phyloP scores from a whole-genome alignment of 257 asterid species.

The Catharanthus roseus region DNA sequence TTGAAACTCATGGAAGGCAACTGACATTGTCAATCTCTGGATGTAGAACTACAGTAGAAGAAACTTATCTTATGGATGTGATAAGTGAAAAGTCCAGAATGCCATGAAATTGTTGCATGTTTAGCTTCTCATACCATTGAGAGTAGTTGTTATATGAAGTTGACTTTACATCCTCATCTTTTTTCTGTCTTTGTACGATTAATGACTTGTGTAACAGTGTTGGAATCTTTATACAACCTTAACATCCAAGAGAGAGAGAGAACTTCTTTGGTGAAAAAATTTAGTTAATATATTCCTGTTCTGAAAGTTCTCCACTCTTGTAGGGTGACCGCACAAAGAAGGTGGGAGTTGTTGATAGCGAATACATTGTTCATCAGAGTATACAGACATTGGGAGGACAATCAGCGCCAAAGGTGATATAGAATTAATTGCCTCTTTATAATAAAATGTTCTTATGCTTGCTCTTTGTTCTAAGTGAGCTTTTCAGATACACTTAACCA shows the following conservation, averaged over 20 bases:
- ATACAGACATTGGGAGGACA: conserved; percentile 93
- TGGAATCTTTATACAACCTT: neutral
- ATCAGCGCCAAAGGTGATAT: conserved; percentile 54
- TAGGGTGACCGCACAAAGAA: conserved; percentile 88
- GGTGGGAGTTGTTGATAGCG: conserved; percentile 95
- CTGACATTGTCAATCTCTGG: neutral
- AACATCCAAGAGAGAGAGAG: neutral
- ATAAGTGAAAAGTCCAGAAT: neutral
- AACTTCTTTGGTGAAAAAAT: neutral
- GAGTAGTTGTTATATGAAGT: neutral
- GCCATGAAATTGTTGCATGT: neutral
- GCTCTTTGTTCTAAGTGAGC: neutral
- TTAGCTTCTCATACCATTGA: neutral
- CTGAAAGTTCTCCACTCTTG: conserved; percentile 6
- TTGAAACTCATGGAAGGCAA: neutral
- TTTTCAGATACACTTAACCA: neutral
- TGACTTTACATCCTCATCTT: neutral
- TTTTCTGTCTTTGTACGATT: neutral
- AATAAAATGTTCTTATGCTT: neutral
- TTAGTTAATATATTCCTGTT: neutral
- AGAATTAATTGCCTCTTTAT: neutral
- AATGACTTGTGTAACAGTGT: neutral
- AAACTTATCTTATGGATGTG: neutral
- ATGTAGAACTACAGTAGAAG: neutral
- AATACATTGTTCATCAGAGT: conserved; percentile 91